These are phyloP conservation scores for Adiantum capillusveneris DNA, from an alignment of 75 land plant genomes.

Conservation along the genomic window DNA sequence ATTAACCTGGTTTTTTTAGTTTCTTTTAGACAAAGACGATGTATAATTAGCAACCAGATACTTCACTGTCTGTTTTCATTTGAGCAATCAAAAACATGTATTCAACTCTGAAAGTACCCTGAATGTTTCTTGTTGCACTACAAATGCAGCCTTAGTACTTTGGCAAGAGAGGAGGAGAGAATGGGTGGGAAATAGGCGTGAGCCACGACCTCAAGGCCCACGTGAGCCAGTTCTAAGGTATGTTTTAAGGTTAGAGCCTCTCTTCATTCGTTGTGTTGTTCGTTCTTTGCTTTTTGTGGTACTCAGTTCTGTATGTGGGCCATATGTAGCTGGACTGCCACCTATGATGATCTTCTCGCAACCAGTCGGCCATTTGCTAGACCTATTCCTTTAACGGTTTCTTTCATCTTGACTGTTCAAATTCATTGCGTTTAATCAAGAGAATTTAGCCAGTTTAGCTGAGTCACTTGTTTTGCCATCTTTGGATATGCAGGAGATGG, in stretches of 20 bases:
- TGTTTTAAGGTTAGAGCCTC: not conserved
- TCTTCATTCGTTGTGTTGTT: too few species aligned
- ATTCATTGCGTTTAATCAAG: not conserved
- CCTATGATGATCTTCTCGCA: slow-evolving; percentile 76
- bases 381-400: slow-evolving; percentile 73
- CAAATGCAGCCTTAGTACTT: slow-evolving; percentile 25
- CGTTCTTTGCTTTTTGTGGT: slow-evolving; percentile 1
- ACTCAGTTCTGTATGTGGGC: not conserved
- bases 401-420: too few species aligned
- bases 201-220: slow-evolving; percentile 23
- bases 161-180: slow-evolving; percentile 78
- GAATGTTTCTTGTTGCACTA: too few species aligned
- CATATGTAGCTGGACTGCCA: slow-evolving; percentile 65
- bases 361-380: slow-evolving; percentile 60
- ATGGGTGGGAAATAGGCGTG: slow-evolving; percentile 52
- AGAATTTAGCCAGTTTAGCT: not conserved
- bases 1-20: too few species aligned
- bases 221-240: slow-evolving; percentile 57
- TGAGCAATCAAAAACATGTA: not conserved
- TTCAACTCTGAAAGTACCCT: not conserved
- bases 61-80: not conserved
- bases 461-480: not conserved
- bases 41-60: too few species aligned
- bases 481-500: slow-evolving; percentile 65
- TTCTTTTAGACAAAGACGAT: too few species aligned